Evolutionary conservation across 2,329 filamentous ascomycete species (phyloP).

Genomic region (Setomelanomma holmii): DNA sequence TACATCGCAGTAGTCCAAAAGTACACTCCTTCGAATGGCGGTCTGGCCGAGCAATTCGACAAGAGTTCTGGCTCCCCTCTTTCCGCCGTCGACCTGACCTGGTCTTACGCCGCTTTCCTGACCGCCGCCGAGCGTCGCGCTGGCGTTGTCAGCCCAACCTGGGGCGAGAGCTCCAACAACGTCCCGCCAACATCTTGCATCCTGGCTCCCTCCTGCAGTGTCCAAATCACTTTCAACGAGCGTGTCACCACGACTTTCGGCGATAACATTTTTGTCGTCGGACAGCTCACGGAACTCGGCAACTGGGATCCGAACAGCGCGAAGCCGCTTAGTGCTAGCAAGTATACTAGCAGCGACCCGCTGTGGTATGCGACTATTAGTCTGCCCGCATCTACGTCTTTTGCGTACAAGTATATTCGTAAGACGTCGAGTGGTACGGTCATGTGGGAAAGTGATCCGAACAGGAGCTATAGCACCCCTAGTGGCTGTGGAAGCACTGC

Average conservation of each 20-base stretch:
- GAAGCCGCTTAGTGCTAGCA: constrained; percentile 49
- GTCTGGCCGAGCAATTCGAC: constrained; percentile 71
- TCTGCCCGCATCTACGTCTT: constrained; percentile 49
- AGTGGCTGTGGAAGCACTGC: constrained; percentile 25
- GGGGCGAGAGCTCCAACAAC: constrained; percentile 44
- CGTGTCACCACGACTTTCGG: constrained; percentile 57
- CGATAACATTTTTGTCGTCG: constrained; percentile 57
- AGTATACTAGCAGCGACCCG: constrained; percentile 54
- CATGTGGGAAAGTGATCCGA: constrained; percentile 54
- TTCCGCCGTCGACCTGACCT: constrained; percentile 72
- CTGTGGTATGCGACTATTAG: constrained; percentile 54
- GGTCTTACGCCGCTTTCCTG: constrained; percentile 76
- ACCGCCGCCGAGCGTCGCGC: constrained; percentile 48
- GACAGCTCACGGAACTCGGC: constrained; percentile 53
- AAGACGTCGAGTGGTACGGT: constrained; percentile 53
- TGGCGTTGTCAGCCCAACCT: constrained; percentile 17
- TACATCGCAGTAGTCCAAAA: constrained; percentile 58
- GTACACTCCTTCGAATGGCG: constrained; percentile 66
- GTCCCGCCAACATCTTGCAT: constrained; percentile 52
- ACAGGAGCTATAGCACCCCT: constrained; percentile 48
- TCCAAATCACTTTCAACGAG: constrained; percentile 55
- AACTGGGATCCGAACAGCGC: constrained; percentile 51
- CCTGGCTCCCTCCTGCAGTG: constrained; percentile 28
- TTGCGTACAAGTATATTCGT: constrained; percentile 56
- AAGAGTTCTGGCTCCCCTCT: constrained; percentile 58